Conservation (phyloP, 2,329 filamentous ascomycete genomes). For the Botrytis byssoidea region DNA sequence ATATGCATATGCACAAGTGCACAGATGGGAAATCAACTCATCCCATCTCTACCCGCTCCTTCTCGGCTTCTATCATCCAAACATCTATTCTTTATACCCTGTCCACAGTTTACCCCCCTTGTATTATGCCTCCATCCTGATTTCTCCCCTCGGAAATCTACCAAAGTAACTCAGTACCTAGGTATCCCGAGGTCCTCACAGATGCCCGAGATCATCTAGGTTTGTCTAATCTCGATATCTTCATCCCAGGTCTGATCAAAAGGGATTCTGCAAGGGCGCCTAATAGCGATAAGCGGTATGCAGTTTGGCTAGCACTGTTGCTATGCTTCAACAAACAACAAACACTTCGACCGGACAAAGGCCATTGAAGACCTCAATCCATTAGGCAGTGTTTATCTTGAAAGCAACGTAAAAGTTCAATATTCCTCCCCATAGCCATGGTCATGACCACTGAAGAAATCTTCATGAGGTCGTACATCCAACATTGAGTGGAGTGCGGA, state of each 20-base stretch:
- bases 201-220: neutral
- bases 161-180: neutral
- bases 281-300: conserved; percentile 1
- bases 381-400: conserved; percentile 10
- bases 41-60: neutral
- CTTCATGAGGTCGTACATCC: neutral
- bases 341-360: conserved; percentile 1
- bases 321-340: conserved; percentile 7
- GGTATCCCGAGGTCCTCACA: neutral
- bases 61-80: neutral
- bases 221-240: conserved; percentile 8
- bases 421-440: conserved; percentile 13
- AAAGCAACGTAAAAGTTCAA: neutral
- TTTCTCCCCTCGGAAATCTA: neutral
- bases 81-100: neutral
- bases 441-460: neutral
- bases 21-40: conserved; percentile 10
- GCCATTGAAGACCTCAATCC: neutral
- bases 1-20: conserved; percentile 4
- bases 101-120: neutral
- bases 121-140: neutral
- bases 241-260: neutral
- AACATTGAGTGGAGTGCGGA: conserved; percentile 2
- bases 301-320: neutral
- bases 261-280: neutral